A percentile compares a stretch with the other conserved stretches of the same genome.
phyloP scores from a whole-genome alignment of 208 protist species.

The Leishmania lainsoni region DNA sequence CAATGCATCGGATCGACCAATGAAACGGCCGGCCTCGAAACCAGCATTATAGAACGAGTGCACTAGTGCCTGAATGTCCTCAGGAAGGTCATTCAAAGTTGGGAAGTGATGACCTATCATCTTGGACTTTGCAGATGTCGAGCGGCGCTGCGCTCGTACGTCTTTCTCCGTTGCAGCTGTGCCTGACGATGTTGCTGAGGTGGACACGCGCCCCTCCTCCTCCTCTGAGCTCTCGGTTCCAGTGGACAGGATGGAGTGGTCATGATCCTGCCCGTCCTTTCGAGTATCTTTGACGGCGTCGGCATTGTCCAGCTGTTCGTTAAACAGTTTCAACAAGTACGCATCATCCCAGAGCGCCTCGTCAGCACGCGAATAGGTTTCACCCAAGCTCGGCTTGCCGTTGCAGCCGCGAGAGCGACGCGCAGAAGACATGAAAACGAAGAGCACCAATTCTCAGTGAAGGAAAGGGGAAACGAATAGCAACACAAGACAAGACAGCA shows the following conservation, averaged over 20 bases:
- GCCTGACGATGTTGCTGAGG: not conserved
- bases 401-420: conserved; percentile 16
- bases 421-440: not conserved
- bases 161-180: not conserved
- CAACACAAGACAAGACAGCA: not conserved
- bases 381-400: conserved; percentile 6
- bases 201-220: not conserved
- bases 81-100: conserved; percentile 23
- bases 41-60: conserved; percentile 64
- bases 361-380: conserved; percentile 51
- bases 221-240: not conserved
- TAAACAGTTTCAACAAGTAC: conserved; percentile 78
- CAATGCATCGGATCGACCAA: conserved; percentile 13
- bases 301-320: conserved; percentile 64
- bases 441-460: not conserved
- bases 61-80: conserved; percentile 40
- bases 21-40: conserved; percentile 52
- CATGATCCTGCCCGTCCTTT: not conserved
- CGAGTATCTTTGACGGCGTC: conserved; percentile 10
- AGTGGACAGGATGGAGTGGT: not conserved
- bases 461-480: not conserved
- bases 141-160: too few relatives aligned
- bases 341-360: conserved; percentile 81
- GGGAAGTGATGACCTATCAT: not conserved
- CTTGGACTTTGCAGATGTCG: not conserved